phyloP scores from a whole-genome alignment of 305 asterid species.

The Solanum hybrid region DNA sequence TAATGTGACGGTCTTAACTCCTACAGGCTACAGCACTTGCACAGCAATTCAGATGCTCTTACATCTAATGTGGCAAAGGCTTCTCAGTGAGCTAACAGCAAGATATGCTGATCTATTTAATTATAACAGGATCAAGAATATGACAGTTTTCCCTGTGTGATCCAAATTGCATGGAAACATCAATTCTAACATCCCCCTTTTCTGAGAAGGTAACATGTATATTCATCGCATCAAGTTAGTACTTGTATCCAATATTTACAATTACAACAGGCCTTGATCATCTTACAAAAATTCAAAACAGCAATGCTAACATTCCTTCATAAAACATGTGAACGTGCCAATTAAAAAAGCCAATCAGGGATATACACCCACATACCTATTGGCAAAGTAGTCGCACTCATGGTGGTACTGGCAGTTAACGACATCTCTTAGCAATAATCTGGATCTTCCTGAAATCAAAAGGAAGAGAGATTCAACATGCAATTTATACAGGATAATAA shows the following conservation, averaged over 20 bases:
- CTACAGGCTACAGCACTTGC: background rate
- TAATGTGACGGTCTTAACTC: background rate
- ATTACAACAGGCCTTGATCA: background rate
- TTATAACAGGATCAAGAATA: background rate
- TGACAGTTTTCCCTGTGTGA: background rate
- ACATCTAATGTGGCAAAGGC: background rate
- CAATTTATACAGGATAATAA: background rate
- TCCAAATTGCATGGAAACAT: background rate
- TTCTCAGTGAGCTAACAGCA: background rate
- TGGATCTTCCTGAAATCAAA: background rate
- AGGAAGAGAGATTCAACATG: background rate
- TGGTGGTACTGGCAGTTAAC: conserved; percentile 5
- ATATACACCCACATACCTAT: conserved; percentile 8
- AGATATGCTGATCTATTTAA: background rate
- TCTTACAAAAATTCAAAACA: background rate
- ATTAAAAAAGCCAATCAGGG: background rate
- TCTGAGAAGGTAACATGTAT: background rate
- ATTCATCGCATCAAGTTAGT: background rate
- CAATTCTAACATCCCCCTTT: background rate
- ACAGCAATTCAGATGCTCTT: background rate
- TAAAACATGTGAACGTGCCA: background rate
- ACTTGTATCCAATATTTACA: background rate
- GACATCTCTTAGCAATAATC: conserved; percentile 11
- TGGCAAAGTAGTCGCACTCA: conserved; percentile 7
- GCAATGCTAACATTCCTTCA: background rate